Evolutionary conservation across 129 eudicot species (phyloP).

Genomic region (Chrysanthemum makinoi): DNA sequence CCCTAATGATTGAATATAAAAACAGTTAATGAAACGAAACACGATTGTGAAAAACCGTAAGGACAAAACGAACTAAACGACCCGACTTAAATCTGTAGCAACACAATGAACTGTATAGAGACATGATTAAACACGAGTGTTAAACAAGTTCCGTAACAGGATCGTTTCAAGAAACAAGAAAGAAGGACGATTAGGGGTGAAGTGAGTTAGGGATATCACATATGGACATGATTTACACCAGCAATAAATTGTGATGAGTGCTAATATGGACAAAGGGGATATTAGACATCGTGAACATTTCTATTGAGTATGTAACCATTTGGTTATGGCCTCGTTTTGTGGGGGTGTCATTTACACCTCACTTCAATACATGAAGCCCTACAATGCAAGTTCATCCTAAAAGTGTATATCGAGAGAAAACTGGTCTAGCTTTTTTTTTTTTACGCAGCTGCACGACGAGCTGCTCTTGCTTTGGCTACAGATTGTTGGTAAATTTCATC

Average conservation of each 20-base stretch:
- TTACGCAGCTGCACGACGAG: slow-evolving; percentile 44
- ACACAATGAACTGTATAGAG: no score
- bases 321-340: slow-evolving; percentile 5
- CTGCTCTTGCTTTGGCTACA: slow-evolving; percentile 68
- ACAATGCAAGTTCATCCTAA: slow-evolving; percentile 24
- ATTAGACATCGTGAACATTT: slow-evolving; percentile 14
- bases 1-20: no score
- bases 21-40: no score
- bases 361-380: slow-evolving; percentile 18
- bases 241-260: slow-evolving; percentile 2
- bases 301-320: slow-evolving; percentile 17
- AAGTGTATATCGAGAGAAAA: slow-evolving; percentile 16
- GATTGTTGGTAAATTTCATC: slow-evolving; percentile 80
- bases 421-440: slow-evolving; percentile 17
- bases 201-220: slow-evolving; percentile 11
- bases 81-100: no score
- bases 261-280: slow-evolving; percentile 18
- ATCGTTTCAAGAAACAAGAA: no score
- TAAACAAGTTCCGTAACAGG: no score
- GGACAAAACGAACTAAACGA: no score
- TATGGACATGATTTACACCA: slow-evolving; percentile 25
- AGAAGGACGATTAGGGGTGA: no score
- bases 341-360: slow-evolving; percentile 19
- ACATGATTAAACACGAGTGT: no score
- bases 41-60: no score